Conservation (phyloP, 2,329 filamentous ascomycete species). For the Tolypocladium amazonense region DNA sequence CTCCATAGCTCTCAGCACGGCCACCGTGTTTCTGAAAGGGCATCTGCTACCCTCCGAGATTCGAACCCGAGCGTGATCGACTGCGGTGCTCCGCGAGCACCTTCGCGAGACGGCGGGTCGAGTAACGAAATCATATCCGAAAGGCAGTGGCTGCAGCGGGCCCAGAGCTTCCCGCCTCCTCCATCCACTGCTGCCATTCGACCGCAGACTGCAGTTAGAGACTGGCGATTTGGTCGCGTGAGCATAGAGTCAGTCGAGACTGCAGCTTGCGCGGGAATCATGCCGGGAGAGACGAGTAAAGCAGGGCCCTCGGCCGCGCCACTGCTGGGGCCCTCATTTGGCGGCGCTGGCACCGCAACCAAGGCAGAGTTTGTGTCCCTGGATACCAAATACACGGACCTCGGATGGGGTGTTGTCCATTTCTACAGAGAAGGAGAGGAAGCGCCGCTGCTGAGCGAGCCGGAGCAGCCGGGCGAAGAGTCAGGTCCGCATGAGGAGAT, state of each 20-base stretch:
- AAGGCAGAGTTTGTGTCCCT: conserved; percentile 71
- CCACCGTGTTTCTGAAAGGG: no score
- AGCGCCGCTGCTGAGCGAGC: conserved; percentile 41
- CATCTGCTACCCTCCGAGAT: conserved; percentile 1
- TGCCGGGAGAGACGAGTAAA: conserved; percentile 27
- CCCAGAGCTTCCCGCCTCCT: conserved; percentile 31
- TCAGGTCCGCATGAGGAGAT: conserved; percentile 14
- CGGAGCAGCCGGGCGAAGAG: conserved; percentile 14
- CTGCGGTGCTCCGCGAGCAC: conserved; percentile 32
- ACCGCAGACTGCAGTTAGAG: conserved; percentile 40
- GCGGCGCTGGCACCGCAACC: conserved; percentile 60
- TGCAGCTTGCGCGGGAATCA: conserved; percentile 12
- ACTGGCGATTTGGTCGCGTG: conserved; percentile 77
- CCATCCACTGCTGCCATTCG: conserved; percentile 31
- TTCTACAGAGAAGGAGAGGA: conserved; percentile 81
- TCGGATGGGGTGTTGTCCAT: conserved; percentile 89
- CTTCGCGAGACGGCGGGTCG: conserved; percentile 16
- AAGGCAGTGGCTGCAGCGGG: conserved; percentile 28
- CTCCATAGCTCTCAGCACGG: not conserved
- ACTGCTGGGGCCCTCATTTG: conserved; percentile 42
- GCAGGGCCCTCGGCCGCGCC: conserved; percentile 37
- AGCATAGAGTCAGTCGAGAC: conserved; percentile 75
- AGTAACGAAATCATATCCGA: conserved; percentile 28
- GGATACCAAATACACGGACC: conserved; percentile 60
- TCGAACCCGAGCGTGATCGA: conserved; percentile 31